These are phyloP conservation scores for Quercus dentata DNA, from an alignment of 306 rosid species.

Conservation along the genomic window DNA sequence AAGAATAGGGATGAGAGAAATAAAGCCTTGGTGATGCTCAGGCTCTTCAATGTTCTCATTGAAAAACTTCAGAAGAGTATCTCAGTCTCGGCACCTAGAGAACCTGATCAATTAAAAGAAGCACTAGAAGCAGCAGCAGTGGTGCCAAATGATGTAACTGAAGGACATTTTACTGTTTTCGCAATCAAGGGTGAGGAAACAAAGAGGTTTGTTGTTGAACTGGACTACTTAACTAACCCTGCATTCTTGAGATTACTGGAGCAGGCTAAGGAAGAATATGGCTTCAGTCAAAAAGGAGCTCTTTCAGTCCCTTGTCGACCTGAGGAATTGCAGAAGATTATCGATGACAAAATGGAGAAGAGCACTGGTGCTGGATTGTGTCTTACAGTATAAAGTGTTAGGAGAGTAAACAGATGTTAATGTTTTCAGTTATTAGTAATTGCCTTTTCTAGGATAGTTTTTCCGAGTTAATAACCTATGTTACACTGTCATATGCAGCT, in stretches of 20 bases:
- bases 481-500: too few relatives aligned
- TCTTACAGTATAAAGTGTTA: neutral
- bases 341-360: conserved; percentile 27
- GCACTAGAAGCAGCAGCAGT: conserved; percentile 11
- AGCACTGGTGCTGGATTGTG: neutral
- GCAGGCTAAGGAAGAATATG: conserved; percentile 61
- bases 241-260: conserved; percentile 52
- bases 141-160: conserved; percentile 41
- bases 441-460: too few relatives aligned
- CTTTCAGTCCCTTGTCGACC: conserved; percentile 66
- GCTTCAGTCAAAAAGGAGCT: conserved; percentile 58
- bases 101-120: conserved; percentile 12
- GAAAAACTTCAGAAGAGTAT: conserved; percentile 43
- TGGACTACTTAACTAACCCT: conserved; percentile 51
- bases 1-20: conserved; percentile 1
- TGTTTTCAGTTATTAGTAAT: too few relatives aligned
- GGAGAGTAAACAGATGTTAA: neutral
- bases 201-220: conserved; percentile 48
- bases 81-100: conserved; percentile 28
- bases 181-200: conserved; percentile 51
- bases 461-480: too few relatives aligned
- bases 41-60: conserved; percentile 10
- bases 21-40: conserved; percentile 21
- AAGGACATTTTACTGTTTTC: conserved; percentile 58
- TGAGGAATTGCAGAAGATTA: conserved; percentile 48